Percentiles rank a stretch among this genome's conserved stretches.
Conservation (phyloP, 768 basidiomycete genomes). For the Pulveroboletus frians region DNA sequence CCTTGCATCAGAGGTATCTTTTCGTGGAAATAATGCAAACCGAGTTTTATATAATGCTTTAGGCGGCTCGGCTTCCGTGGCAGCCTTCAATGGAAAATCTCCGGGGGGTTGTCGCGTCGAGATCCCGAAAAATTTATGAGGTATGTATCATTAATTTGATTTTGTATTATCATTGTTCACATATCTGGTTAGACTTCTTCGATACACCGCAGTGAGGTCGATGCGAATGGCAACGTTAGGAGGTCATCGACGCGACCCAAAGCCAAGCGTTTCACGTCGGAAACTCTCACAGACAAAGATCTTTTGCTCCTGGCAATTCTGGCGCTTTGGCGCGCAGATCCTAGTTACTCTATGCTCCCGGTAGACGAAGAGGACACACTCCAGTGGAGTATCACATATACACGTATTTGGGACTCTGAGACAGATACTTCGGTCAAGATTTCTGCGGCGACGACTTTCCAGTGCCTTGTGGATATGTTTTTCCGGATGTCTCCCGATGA, state of each 20-base stretch:
- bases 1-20: constrained; percentile 57
- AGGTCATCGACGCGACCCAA: constrained; percentile 55
- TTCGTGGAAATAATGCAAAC: not conserved
- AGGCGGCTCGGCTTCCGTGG: constrained; percentile 52
- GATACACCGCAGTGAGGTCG: constrained; percentile 56
- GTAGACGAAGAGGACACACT: constrained; percentile 38
- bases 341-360: constrained; percentile 49
- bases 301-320: constrained; percentile 65
- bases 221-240: constrained; percentile 50
- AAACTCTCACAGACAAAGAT: constrained; percentile 64
- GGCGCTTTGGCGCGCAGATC: constrained; percentile 59
- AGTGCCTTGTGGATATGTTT: constrained; percentile 39
- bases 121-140: constrained; percentile 53
- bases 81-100: constrained; percentile 52
- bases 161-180: constrained; percentile 8
- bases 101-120: constrained; percentile 38
- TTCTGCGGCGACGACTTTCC: constrained; percentile 48
- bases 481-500: constrained; percentile 41
- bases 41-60: constrained; percentile 9
- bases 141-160: constrained; percentile 42
- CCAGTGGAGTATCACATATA: constrained; percentile 42
- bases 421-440: constrained; percentile 63
- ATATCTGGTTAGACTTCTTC: constrained; percentile 39
- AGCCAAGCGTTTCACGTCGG: constrained; percentile 49
- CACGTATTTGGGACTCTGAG: constrained; percentile 58